Base-by-base conservation (phyloP, 176 grass and related monocot genomes). In the Aegilops tauschii region DNA sequence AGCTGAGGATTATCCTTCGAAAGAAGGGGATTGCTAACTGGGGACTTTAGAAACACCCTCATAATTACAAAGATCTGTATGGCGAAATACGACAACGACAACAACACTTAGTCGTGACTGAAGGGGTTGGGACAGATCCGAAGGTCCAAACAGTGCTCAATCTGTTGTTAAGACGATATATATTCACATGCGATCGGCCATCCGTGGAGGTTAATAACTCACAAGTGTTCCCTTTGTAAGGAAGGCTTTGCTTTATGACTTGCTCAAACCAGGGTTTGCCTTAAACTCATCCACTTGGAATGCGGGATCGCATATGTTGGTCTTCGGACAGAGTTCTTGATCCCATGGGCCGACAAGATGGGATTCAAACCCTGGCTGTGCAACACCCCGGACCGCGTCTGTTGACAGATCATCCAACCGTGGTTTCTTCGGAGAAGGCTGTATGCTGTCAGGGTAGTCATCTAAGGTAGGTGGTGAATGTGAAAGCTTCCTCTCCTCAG, bases 341-440 rank as follows among this genome's bases (percentile, higher is more conserved):
- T 91, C 90, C 92, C 91, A 94, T 3, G 87, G 87, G 67, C 86
- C 88, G 11, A 94, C 62, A 61, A 96, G 87, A 89, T 98, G 93
- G 23, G 90, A 65, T 74, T 98, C 95, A 4, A 92, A 87, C 69
- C 94, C 90, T 9, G 88, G 79, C 11, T 85, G 75, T 42, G 81
- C 3, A 9, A 61, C 52, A 80, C 88, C 93, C 5, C 69, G 87
- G n/a, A 58, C 56, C 10, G 87, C 80, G 81, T 93, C 86, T 14
- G 84, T 71, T 12, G 86, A 90, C 74, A 87, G 78, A 18, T 81
- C 58, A 8, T 72, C 81, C 58, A 92, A 69, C 81, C 82, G 92
- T 74, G 64, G 82, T 80, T 96, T 94, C 86, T 98, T 96, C 8
- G 74, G 83, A 82, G 77, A 82, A 78, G 86, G 70, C 8, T 39